Base-by-base conservation (phyloP, 305 asterid genomes). In the Fraxinus baroniana region DNA sequence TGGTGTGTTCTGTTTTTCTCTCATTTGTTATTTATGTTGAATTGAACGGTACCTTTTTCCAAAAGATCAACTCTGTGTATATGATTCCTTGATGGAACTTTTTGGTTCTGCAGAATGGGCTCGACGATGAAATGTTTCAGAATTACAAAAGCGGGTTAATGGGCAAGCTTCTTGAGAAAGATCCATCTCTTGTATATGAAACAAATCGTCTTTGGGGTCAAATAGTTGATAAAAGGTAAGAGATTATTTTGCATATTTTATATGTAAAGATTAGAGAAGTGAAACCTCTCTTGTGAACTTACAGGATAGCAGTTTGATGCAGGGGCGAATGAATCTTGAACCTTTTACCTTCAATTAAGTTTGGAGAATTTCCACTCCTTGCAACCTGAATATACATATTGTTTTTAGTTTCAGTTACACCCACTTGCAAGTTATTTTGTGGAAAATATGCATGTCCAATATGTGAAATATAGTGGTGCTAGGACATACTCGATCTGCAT, bases 161-260 rank as follows among this genome's bases (percentile, higher is more conserved):
- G 41, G 97, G 94, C 80, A 94, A 92, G 93, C 96, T 97, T 88
- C 89, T 94, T 81, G 98, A 97, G 95, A 97, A 97, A 92, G 99
- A 94, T 86, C 96, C 98, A 80, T 97, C 98, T 74, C 97, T 97
- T 82, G 77, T 87, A 26, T 94, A 89, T 64, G 98, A 94, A 88
- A 93, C 99, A 32, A 91, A 92, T 84, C 94, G 97, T 36, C 87
- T 80, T 79, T 94, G 99, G 99, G 92, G 97, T 83, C 97, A 94
- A 87, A 92, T 97, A 74, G 92, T 91, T 57, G 97, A 93, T 84
- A 91, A 91, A 89, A 93, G 99, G 99, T 94, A 93, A 77, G 79
- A 33, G 62, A 52, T 57, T 70, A 41, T 81, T 83, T 77, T 57
- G 36, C 79, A 3, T 71, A 71, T 71, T 33, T 33, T 15, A 7